Percentiles rank a stretch among this genome's conserved stretches.
Evolutionary conservation across 768 basidiomycete species (phyloP).

Genomic region (Boletus vinaceobasis): DNA sequence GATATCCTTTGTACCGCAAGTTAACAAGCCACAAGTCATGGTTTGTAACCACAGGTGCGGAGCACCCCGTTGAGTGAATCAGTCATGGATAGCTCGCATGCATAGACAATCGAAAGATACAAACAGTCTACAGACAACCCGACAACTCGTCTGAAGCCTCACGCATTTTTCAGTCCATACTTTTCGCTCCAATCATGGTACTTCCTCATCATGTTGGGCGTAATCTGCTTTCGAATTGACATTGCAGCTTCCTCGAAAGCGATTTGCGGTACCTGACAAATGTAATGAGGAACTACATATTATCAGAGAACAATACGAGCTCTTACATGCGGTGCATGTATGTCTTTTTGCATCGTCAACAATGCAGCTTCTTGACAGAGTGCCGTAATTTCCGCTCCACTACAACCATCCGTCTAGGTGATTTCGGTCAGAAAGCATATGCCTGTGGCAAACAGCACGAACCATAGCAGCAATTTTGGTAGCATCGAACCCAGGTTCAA

Average conservation of each 20-base stretch:
- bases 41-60: background rate
- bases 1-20: background rate
- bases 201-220: conserved; percentile 66
- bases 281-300: background rate
- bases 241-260: conserved; percentile 75
- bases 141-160: background rate
- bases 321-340: conserved; percentile 72
- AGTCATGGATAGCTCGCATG: background rate
- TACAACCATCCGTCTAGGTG: conserved; percentile 85
- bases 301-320: background rate
- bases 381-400: conserved; percentile 89
- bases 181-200: conserved; percentile 68
- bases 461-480: conserved; percentile 69
- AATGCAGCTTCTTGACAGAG: conserved; percentile 97
- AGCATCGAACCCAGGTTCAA: conserved; percentile 68
- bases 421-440: conserved; percentile 3
- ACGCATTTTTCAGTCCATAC: conserved; percentile 22
- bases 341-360: conserved; percentile 84
- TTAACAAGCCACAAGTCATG: background rate
- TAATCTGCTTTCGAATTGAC: conserved; percentile 77
- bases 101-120: background rate
- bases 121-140: background rate
- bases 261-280: conserved; percentile 61
- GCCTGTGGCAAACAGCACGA: background rate
- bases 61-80: background rate